Conservation (phyloP, 1,284 basidiomycete genomes). For the Cryptococcus sp. region DNA sequence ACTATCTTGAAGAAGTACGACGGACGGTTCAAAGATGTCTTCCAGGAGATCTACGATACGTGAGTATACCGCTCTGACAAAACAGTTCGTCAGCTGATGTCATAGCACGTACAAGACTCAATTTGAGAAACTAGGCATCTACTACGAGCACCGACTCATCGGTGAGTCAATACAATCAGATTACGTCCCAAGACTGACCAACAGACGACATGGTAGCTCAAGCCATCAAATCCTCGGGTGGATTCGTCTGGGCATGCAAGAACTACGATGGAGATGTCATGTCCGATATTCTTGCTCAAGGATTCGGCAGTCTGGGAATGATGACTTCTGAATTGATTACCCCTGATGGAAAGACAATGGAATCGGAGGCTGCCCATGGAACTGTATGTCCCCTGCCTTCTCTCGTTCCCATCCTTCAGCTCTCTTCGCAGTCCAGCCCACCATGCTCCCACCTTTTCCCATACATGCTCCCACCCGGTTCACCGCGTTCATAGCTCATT, state of each 20-base stretch:
- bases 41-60: conserved; percentile 86
- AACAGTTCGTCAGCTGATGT: background rate
- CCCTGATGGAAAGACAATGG: conserved; percentile 86
- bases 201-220: conserved; percentile 93
- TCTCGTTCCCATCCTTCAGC: background rate
- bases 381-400: conserved; percentile 14
- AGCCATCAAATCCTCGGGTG: conserved; percentile 91
- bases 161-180: conserved; percentile 40
- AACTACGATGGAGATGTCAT: conserved; percentile 94
- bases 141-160: conserved; percentile 89
- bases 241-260: conserved; percentile 97
- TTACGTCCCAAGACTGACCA: background rate
- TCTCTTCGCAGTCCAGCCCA: no score
- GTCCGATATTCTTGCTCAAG: conserved; percentile 85
- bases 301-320: conserved; percentile 87
- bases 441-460: no score
- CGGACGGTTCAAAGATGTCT: conserved; percentile 98
- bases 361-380: conserved; percentile 93
- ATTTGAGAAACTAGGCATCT: conserved; percentile 79
- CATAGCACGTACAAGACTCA: conserved; percentile 69
- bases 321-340: conserved; percentile 98
- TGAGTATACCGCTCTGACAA: conserved; percentile 37
- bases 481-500: conserved; percentile 23
- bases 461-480: background rate
- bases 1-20: conserved; percentile 96